Percentiles rank a stretch among this genome's conserved stretches.
phyloP scores from a whole-genome alignment of 352 stramenopile genomes.

The Phytophthora rubi region DNA sequence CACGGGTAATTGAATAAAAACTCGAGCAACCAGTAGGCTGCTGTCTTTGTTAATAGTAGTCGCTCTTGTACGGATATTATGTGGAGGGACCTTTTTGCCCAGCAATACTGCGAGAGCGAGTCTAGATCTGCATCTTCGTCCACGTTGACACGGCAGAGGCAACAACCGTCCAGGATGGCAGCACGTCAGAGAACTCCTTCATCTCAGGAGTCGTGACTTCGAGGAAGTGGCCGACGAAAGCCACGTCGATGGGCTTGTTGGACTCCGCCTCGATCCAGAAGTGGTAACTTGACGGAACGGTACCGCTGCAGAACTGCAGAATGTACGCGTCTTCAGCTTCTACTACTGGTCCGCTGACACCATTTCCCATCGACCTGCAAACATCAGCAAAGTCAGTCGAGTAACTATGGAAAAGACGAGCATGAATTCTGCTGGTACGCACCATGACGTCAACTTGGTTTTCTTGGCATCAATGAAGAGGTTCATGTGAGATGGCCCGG shows the following conservation, averaged over 20 bases:
- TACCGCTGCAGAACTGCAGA: conserved; percentile 73
- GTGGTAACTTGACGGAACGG: conserved; percentile 62
- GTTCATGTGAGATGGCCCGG: conserved; percentile 69
- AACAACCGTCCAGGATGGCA: conserved; percentile 59
- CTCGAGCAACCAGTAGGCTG: not conserved
- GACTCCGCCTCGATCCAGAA: conserved; percentile 80
- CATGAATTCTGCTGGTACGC: conserved; percentile 4
- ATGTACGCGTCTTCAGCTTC: conserved; percentile 77
- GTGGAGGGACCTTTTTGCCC: not conserved
- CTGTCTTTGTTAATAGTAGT: not conserved
- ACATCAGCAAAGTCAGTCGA: not conserved
- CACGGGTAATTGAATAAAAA: not conserved
- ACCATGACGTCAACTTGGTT: conserved; percentile 76
- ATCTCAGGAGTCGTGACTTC: conserved; percentile 58
- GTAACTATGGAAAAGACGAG: not conserved
- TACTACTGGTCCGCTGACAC: conserved; percentile 56
- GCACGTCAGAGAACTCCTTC: conserved; percentile 42
- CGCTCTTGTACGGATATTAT: conserved; percentile 2
- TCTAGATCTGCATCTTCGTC: conserved; percentile 64
- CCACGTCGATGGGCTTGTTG: conserved; percentile 55
- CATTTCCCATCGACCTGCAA: conserved; percentile 73
- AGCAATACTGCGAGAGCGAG: too few relatives aligned
- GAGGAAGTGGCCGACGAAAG: conserved; percentile 75
- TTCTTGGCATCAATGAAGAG: conserved; percentile 81
- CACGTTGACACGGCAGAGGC: conserved; percentile 64